Conservation (phyloP, 2,329 filamentous ascomycete species). For the Sporothrix variecibatus region DNA sequence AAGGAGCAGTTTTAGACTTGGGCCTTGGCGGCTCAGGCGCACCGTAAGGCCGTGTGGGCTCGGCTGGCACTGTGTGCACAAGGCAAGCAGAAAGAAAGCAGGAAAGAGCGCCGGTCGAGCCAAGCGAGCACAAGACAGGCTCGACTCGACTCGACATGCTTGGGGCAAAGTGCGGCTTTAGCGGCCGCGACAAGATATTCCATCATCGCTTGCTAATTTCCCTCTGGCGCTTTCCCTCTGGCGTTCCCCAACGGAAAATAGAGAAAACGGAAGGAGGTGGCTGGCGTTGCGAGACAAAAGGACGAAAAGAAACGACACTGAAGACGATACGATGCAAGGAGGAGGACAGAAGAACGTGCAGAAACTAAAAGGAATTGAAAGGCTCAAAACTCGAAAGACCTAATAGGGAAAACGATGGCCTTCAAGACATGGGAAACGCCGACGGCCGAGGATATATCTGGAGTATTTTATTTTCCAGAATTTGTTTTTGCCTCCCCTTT, state of each 20-base stretch:
- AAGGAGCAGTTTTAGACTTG: conserved; percentile 4
- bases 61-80: no score
- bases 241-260: background rate
- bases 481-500: background rate
- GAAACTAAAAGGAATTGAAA: background rate
- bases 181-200: conserved; percentile 18
- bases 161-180: conserved; percentile 20
- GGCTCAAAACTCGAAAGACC: background rate
- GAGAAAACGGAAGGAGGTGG: background rate
- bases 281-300: background rate
- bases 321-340: conserved; percentile 5
- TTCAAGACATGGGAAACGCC: background rate
- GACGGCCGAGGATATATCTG: conserved; percentile 16
- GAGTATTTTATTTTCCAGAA: background rate
- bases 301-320: background rate
- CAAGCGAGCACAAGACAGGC: background rate
- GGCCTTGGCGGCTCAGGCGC: conserved; percentile 16
- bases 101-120: no score
- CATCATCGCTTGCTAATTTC: conserved; percentile 16
- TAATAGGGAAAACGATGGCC: background rate
- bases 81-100: no score
- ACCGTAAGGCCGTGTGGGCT: background rate
- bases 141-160: background rate
- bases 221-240: background rate
- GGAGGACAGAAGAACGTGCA: background rate